Percentiles rank a stretch among this genome's conserved stretches.
Evolutionary conservation across 768 basidiomycete genomes (phyloP).

Genomic region (Leucosporidium creatinivorum): DNA sequence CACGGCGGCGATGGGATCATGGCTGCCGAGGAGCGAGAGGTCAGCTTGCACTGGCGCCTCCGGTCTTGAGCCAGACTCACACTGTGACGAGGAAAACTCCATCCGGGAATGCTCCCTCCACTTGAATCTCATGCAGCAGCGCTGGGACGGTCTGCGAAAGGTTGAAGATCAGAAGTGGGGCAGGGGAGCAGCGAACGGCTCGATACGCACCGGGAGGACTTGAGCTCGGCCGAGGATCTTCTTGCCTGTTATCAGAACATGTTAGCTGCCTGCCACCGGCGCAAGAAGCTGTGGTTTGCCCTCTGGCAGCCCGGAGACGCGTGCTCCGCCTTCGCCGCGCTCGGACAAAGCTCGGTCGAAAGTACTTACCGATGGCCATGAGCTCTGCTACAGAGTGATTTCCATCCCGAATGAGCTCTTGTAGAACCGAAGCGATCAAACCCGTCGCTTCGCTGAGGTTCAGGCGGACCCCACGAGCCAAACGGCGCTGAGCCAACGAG

Average conservation of each 20-base stretch:
- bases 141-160: conserved; percentile 51
- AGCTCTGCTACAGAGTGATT: conserved; percentile 71
- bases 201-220: conserved; percentile 47
- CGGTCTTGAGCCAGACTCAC: not conserved
- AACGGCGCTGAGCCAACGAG: conserved; percentile 81
- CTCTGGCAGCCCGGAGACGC: too few species aligned
- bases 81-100: conserved; percentile 85
- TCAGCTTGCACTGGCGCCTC: not conserved
- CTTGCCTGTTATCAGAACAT: conserved; percentile 57
- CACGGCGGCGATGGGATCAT: conserved; percentile 84
- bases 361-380: conserved; percentile 54
- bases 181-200: not conserved
- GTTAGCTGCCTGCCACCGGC: too few species aligned
- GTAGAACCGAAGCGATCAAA: conserved; percentile 82
- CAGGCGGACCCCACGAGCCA: conserved; percentile 82
- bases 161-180: not conserved
- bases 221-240: conserved; percentile 77
- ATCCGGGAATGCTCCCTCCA: conserved; percentile 37
- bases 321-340: too few species aligned
- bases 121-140: conserved; percentile 73
- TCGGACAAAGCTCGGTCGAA: too few species aligned
- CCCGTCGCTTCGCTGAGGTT: conserved; percentile 83
- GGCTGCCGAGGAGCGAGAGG: conserved; percentile 38
- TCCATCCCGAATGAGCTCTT: conserved; percentile 92
- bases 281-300: too few species aligned